A percentile compares a stretch with the other conserved stretches of the same genome.
phyloP scores from a whole-genome alignment of 495 filamentous ascomycete species.

The Cladorrhinum samala region DNA sequence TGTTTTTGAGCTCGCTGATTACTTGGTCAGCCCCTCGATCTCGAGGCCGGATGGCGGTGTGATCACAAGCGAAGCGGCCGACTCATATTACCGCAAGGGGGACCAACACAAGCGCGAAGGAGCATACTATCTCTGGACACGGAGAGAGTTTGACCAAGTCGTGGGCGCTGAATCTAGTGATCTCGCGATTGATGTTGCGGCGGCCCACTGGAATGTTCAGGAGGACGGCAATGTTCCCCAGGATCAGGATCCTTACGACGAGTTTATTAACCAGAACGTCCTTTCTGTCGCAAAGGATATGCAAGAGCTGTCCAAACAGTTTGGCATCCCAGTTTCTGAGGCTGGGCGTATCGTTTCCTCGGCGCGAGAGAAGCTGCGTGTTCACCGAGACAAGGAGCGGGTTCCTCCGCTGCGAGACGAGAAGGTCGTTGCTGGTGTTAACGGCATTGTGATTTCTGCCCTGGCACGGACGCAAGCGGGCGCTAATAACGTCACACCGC shows the following conservation, averaged over 20 bases:
- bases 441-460: conserved; percentile 83
- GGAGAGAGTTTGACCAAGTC: conserved; percentile 76
- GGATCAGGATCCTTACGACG: conserved; percentile 81
- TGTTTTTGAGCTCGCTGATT: conserved; percentile 77
- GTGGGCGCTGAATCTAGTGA: conserved; percentile 45
- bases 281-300: conserved; percentile 43
- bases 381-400: conserved; percentile 67
- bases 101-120: conserved; percentile 88
- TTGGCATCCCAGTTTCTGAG: conserved; percentile 69
- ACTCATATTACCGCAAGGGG: conserved; percentile 67
- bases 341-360: conserved; percentile 63
- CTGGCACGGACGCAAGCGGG: conserved; percentile 68
- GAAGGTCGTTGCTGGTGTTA: conserved; percentile 83
- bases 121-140: conserved; percentile 92
- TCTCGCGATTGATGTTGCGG: conserved; percentile 66
- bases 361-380: conserved; percentile 63
- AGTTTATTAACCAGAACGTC: conserved; percentile 82
- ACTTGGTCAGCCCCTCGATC: conserved; percentile 66
- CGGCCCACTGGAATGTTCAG: conserved; percentile 80
- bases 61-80: conserved; percentile 85
- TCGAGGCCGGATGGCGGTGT: conserved; percentile 67
- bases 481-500: conserved; percentile 51
- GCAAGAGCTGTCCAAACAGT: conserved; percentile 65
- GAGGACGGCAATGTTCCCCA: conserved; percentile 83
- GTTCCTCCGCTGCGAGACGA: conserved; percentile 81